These are phyloP conservation scores for Ogataea allantospora DNA, from an alignment of 805 yeast genomes.

Conservation along the genomic window DNA sequence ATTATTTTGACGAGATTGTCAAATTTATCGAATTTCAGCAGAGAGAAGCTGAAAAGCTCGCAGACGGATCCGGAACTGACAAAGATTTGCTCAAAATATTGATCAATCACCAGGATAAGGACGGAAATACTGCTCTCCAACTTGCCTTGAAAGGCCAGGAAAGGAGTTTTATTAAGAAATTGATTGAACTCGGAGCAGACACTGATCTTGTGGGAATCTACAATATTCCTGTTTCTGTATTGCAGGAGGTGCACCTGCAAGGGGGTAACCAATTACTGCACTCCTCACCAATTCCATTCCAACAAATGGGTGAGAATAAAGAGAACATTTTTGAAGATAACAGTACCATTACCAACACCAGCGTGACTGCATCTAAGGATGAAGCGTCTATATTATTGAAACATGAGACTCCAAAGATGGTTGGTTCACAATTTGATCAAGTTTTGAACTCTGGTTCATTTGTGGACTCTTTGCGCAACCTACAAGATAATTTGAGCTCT, in stretches of 20 bases:
- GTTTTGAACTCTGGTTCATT: constrained; percentile 3
- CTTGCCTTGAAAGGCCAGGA: constrained; percentile 64
- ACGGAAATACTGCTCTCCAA: constrained; percentile 86
- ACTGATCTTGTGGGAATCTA: constrained; percentile 23
- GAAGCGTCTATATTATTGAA: constrained; percentile 8
- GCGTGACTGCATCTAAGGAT: constrained; percentile 5
- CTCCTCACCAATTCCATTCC: neutral
- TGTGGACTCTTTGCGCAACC: constrained; percentile 17
- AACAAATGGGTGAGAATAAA: constrained; percentile 42
- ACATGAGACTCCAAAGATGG: constrained; percentile 3
- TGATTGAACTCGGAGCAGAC: constrained; percentile 49
- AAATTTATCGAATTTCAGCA: constrained; percentile 31
- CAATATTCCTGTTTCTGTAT: constrained; percentile 22
- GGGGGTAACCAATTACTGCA: neutral
- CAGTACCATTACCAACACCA: constrained; percentile 9
- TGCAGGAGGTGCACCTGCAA: constrained; percentile 17
- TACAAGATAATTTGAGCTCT: constrained; percentile 23
- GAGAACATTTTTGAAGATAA: constrained; percentile 44
- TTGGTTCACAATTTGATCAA: neutral
- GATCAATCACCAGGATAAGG: constrained; percentile 71
- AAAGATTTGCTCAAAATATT: constrained; percentile 52
- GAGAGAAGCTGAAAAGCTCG: constrained; percentile 29
- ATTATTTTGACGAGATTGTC: constrained; percentile 45
- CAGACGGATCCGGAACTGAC: constrained; percentile 25
- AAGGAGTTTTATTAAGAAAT: constrained; percentile 39